Base-by-base conservation (phyloP, 129 eudicot genomes). In the Pittosporum tobira region DNA sequence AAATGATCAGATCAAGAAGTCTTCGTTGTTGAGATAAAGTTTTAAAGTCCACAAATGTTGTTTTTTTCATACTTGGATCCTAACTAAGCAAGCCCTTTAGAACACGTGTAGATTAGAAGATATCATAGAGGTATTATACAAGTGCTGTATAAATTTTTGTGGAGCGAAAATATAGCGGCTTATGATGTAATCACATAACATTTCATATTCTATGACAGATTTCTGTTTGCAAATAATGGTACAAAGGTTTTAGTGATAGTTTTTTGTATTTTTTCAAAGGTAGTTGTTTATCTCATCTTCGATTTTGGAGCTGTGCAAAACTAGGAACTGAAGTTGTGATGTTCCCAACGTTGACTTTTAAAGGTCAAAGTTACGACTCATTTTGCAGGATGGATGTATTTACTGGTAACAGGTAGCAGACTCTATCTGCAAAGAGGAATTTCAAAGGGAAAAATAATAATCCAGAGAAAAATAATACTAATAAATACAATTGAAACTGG, bases 401-500 rank as follows among this genome's bases (percentile, higher is more conserved):
- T n/a, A n/a, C n/a, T n/a, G n/a, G n/a, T 13, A 64, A 16, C 43
- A 3, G 47, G 38, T 36, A 66, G 69, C 79, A 62, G 29, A 77
- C 87, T 56, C 83, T 67, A 34, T 81, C 80, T 46, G 80, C 77
- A 57, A 81, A 81, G 49, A 81, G 76, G 57, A 69, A 69, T n/a
- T n/a, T n/a, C n/a, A n/a, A n/a, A n/a, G n/a, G n/a, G n/a, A n/a
- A n/a, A n/a, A n/a, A n/a, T n/a, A n/a, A n/a, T n/a, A n/a, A n/a
- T n/a, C n/a, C n/a, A n/a, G n/a, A n/a, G n/a, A n/a, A n/a, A n/a
- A n/a, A n/a, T n/a, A n/a, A n/a, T n/a, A n/a, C n/a, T n/a, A n/a
- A n/a, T n/a, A n/a, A n/a, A n/a, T n/a, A n/a, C n/a, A n/a, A n/a
- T n/a, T n/a, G n/a, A n/a, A n/a, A n/a, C n/a, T n/a, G n/a, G n/a